Evolutionary conservation across 805 yeast genomes (phyloP).

Genomic region (Starmerella bacillaris): DNA sequence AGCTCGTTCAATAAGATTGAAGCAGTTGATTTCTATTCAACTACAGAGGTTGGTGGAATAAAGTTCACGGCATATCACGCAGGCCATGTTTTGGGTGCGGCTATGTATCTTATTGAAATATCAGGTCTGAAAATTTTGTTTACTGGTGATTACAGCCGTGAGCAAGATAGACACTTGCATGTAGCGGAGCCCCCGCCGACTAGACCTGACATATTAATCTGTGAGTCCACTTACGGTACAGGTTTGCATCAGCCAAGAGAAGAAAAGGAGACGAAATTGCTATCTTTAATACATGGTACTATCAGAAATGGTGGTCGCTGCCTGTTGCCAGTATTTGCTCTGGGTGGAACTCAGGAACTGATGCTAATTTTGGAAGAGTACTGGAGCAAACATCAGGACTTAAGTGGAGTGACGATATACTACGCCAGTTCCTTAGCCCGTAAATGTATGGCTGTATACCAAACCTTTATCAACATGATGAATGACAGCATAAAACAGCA

Average conservation of each 20-base stretch:
- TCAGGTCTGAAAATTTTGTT: conserved; percentile 78
- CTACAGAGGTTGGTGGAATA: conserved; percentile 84
- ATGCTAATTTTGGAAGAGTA: conserved; percentile 82
- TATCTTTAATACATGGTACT: conserved; percentile 68
- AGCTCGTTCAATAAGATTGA: conserved; percentile 80
- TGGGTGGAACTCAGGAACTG: conserved; percentile 92
- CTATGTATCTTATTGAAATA: conserved; percentile 89
- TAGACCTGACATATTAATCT: conserved; percentile 74
- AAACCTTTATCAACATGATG: conserved; percentile 94
- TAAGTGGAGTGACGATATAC: conserved; percentile 65
- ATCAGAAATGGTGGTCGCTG: conserved; percentile 79
- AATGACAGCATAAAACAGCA: conserved; percentile 68
- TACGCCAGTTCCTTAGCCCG: conserved; percentile 87
- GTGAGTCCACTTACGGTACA: conserved; percentile 94
- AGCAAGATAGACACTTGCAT: conserved; percentile 84
- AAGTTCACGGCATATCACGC: conserved; percentile 97
- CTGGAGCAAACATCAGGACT: conserved; percentile 71
- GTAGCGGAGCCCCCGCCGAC: conserved; percentile 77
- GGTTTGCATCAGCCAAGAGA: conserved; percentile 85
- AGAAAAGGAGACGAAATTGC: conserved; percentile 68
- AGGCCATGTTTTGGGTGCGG: conserved; percentile 98
- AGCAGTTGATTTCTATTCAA: conserved; percentile 88
- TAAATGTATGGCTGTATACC: conserved; percentile 94
- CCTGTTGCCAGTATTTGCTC: conserved; percentile 81
- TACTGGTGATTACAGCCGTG: conserved; percentile 95